phyloP scores from a whole-genome alignment of 2,329 filamentous ascomycete species.

The Stachybotrys chlorohalonatus region DNA sequence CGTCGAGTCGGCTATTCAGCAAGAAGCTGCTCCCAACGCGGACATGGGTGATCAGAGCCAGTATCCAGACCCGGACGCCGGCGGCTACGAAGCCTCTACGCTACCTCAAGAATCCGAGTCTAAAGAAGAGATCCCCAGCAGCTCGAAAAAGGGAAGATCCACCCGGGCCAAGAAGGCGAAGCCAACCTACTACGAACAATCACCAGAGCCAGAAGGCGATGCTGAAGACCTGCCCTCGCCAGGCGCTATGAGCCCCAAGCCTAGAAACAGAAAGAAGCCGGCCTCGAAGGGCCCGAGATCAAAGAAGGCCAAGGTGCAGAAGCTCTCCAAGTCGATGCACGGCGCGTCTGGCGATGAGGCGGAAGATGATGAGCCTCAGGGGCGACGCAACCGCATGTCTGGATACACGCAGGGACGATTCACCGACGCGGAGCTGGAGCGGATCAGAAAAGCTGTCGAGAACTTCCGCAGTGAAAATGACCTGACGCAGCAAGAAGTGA shows the following conservation, averaged over 20 bases:
- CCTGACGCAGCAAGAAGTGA: slow-evolving; percentile 36
- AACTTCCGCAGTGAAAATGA: slow-evolving; percentile 32
- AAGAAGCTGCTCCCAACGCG: slow-evolving; percentile 3
- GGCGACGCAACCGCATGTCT: slow-evolving; percentile 13
- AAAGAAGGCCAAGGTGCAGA: slow-evolving; percentile 6
- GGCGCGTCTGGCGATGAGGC: slow-evolving; percentile 10
- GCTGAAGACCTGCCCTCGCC: slow-evolving; percentile 20
- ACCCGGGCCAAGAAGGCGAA: slow-evolving; percentile 38
- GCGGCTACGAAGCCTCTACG: slow-evolving; percentile 17
- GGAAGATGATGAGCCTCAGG: slow-evolving; percentile 6
- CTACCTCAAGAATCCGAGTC: slow-evolving; percentile 12
- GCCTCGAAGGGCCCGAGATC: slow-evolving; percentile 15
- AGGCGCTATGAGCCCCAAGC: slow-evolving; percentile 20
- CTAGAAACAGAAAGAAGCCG: slow-evolving; percentile 18
- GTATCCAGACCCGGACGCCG: slow-evolving; percentile 7
- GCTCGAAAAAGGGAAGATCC: slow-evolving; percentile 19
- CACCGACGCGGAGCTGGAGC: slow-evolving; percentile 30
- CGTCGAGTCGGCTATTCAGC: slow-evolving; percentile 4
- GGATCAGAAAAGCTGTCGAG: slow-evolving; percentile 32
- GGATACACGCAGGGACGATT: slow-evolving; percentile 31
- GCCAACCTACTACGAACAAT: slow-evolving; percentile 33
- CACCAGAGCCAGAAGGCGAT: slow-evolving; percentile 9
- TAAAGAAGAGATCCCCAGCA: slow-evolving; percentile 9
- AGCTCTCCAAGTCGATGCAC: slow-evolving; percentile 12
- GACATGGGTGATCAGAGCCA: slow-evolving; percentile 10